phyloP scores from a whole-genome alignment of 768 basidiomycete species.

The Phanerodontia chrysosporium region DNA sequence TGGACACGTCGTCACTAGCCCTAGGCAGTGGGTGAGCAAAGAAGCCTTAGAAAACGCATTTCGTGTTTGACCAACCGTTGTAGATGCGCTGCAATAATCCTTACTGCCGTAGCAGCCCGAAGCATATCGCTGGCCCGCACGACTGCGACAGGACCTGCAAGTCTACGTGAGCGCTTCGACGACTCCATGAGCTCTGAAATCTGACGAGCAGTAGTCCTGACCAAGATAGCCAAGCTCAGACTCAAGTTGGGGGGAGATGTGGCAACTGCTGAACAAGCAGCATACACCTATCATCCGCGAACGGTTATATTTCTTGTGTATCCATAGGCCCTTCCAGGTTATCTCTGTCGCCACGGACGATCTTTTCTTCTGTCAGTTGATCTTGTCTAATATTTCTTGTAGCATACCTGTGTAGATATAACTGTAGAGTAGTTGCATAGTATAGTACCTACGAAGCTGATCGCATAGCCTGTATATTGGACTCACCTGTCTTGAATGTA shows the following conservation, averaged over 20 bases:
- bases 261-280: not conserved
- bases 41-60: not conserved
- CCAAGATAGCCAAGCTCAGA: not conserved
- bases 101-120: not conserved
- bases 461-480: too few species aligned
- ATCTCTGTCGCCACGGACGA: not conserved
- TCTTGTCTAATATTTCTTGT: not conserved
- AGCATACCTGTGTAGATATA: not conserved
- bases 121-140: not conserved
- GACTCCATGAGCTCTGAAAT: not conserved
- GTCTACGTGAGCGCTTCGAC: not conserved
- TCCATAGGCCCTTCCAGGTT: not conserved
- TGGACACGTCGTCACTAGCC: not conserved
- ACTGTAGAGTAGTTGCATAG: not conserved
- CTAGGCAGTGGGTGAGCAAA: not conserved
- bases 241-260: not conserved
- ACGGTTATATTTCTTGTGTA: not conserved
- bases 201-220: not conserved
- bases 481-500: too few species aligned
- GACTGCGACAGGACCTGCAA: conserved; percentile 2
- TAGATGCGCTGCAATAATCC: not conserved
- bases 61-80: not conserved
- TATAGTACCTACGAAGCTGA: not conserved
- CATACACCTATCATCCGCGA: not conserved
- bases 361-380: not conserved